phyloP scores from a whole-genome alignment of 2,329 filamentous ascomycete species.

The Myotisia sp. region DNA sequence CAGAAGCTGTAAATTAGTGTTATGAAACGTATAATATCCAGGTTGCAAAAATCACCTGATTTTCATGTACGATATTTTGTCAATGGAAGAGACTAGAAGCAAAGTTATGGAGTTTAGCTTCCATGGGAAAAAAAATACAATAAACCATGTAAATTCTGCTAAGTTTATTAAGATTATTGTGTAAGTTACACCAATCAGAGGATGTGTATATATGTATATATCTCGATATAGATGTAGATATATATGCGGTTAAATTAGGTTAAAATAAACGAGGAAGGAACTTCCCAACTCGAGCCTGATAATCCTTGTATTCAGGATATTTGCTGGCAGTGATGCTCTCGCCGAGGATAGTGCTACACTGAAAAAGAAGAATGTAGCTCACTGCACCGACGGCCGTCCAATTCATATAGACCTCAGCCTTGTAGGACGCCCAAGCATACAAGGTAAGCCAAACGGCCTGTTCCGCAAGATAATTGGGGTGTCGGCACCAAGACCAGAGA shows the following conservation, averaged over 20 bases:
- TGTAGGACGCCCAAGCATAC: conserved; percentile 76
- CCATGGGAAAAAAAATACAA: too few relatives aligned
- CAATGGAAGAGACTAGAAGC: neutral
- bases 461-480: conserved; percentile 90
- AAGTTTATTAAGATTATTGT: too few relatives aligned
- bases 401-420: conserved; percentile 55
- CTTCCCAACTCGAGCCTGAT: conserved; percentile 67
- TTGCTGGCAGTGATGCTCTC: conserved; percentile 67
- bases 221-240: too few relatives aligned
- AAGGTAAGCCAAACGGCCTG: conserved; percentile 78
- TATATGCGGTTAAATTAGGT: neutral
- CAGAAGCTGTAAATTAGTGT: conserved; percentile 2
- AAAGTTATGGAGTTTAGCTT: too few relatives aligned
- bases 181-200: too few relatives aligned
- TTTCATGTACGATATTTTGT: neutral
- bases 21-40: conserved; percentile 1
- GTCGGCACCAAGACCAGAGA: conserved; percentile 74
- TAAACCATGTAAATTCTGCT: too few relatives aligned
- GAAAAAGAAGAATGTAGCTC: conserved; percentile 65
- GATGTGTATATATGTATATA: too few relatives aligned
- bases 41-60: neutral
- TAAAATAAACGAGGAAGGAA: conserved; percentile 51
- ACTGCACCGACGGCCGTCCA: conserved; percentile 63
- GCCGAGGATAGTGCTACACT: conserved; percentile 76
- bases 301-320: conserved; percentile 75